Conservation (phyloP, 768 basidiomycete species). For the Suillus hirtellus region DNA sequence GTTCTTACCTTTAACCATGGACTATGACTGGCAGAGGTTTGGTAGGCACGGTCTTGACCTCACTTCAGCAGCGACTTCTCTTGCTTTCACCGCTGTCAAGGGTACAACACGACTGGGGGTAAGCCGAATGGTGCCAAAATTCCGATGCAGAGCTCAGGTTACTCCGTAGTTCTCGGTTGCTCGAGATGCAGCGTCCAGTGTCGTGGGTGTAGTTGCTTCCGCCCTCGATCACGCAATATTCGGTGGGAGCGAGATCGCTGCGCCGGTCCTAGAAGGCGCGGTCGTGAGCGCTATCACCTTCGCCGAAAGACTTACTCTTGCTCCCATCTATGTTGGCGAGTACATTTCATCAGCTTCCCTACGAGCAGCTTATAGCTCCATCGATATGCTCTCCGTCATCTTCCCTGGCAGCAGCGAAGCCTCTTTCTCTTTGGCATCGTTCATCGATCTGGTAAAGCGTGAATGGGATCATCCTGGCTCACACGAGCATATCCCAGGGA, state of each 20-base stretch:
- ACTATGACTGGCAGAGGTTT: constrained; percentile 40
- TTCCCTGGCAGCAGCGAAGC: constrained; percentile 78
- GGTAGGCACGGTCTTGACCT: constrained; percentile 63
- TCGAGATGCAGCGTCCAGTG: constrained; percentile 57
- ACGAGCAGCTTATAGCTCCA: constrained; percentile 70
- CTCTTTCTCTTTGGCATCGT: constrained; percentile 77
- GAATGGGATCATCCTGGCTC: constrained; percentile 66
- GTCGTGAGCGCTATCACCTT: constrained; percentile 62
- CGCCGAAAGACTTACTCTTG: constrained; percentile 70
- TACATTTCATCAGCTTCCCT: constrained; percentile 76
- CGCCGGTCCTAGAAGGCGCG: constrained; percentile 56
- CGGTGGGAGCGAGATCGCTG: constrained; percentile 58
- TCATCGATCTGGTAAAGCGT: constrained; percentile 75
- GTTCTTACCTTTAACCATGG: constrained; percentile 24
- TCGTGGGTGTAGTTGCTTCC: constrained; percentile 57
- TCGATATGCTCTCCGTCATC: constrained; percentile 70
- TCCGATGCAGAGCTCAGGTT: constrained; percentile 11
- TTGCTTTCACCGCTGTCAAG: constrained; percentile 70
- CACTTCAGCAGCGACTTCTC: constrained; percentile 60
- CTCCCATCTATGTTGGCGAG: constrained; percentile 74
- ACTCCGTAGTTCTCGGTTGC: constrained; percentile 63
- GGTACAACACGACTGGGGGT: constrained; percentile 70
- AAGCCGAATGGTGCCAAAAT: constrained; percentile 28
- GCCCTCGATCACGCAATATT: constrained; percentile 69
- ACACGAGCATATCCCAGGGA: constrained; percentile 55